These are phyloP conservation scores for Magnolia changhungtana DNA, from an alignment of 164 flowering plant genomes.

Conservation along the genomic window DNA sequence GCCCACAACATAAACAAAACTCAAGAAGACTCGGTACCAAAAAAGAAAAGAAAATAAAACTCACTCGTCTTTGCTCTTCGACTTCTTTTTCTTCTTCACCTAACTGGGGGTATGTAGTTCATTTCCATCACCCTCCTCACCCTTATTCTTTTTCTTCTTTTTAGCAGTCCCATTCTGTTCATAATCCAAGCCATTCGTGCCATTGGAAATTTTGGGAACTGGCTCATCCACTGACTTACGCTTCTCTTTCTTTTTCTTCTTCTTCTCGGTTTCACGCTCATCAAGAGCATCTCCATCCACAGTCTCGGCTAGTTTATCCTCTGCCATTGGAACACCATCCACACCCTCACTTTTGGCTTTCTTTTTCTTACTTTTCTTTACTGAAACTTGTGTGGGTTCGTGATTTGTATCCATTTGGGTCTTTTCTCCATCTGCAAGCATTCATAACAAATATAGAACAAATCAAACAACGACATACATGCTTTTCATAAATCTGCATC, in stretches of 20 bases:
- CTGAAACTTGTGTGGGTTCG: slow-evolving; percentile 25
- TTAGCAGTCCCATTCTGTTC: too few relatives aligned
- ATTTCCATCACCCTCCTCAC: slow-evolving; percentile 26
- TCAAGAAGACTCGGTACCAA: too few relatives aligned
- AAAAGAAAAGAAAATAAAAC: too few relatives aligned
- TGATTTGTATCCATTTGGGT: slow-evolving; percentile 33
- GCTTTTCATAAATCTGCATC: background rate
- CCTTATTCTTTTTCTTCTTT: background rate
- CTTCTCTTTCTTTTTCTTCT: too few relatives aligned
- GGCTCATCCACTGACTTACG: too few relatives aligned
- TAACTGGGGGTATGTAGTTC: too few relatives aligned
- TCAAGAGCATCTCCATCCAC: slow-evolving; percentile 38
- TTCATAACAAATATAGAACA: background rate
- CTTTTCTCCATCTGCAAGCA: slow-evolving; percentile 28
- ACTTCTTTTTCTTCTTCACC: too few relatives aligned
- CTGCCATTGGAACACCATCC: slow-evolving; percentile 31
- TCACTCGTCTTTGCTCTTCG: too few relatives aligned
- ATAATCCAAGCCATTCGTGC: too few relatives aligned
- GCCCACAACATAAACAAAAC: too few relatives aligned
- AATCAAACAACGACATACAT: background rate
- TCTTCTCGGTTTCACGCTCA: slow-evolving; percentile 40
- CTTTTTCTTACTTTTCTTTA: slow-evolving; percentile 66
- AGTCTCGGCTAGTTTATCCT: slow-evolving; percentile 23
- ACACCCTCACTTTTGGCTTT: slow-evolving; percentile 36
- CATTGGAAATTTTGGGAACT: too few relatives aligned